These are phyloP conservation scores for Gorgonomyces haynaldii DNA, from an alignment of 192 early-diverging fungal species.

Conservation along the genomic window DNA sequence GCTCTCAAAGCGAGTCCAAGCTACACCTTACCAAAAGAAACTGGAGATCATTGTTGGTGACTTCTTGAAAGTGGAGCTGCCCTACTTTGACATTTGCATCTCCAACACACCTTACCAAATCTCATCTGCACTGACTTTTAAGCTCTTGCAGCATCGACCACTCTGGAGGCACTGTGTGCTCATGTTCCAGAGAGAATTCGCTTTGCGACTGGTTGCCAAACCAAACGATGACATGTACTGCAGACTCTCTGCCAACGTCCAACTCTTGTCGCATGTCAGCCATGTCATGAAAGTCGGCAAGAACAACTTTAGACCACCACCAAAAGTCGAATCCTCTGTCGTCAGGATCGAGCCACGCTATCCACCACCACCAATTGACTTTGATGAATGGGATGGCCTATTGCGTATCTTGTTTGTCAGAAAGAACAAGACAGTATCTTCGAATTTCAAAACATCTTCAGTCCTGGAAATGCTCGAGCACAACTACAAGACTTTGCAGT, in stretches of 20 bases:
- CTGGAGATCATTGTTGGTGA: constrained; percentile 96
- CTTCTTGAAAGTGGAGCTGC: constrained; percentile 91
- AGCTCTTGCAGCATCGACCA: constrained; percentile 89
- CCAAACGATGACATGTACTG: constrained; percentile 89
- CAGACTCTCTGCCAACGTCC: constrained; percentile 84
- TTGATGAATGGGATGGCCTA: constrained; percentile 95
- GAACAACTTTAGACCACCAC: constrained; percentile 97
- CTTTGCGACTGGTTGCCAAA: constrained; percentile 83
- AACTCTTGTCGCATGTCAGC: constrained; percentile 84
- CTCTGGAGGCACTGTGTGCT: constrained; percentile 80
- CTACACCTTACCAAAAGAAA: constrained; percentile 69
- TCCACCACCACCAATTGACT: constrained; percentile 89
- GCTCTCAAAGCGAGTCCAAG: constrained; percentile 91
- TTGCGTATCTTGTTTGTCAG: constrained; percentile 84
- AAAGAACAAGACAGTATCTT: constrained; percentile 86
- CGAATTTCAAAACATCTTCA: constrained; percentile 79
- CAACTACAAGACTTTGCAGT: constrained; percentile 91
- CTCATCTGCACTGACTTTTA: constrained; percentile 90
- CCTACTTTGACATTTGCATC: constrained; percentile 97
- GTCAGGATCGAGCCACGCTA: constrained; percentile 88
- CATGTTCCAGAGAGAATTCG: constrained; percentile 99
- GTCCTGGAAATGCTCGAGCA: constrained; percentile 85
- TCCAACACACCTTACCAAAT: constrained; percentile 98
- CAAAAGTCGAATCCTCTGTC: constrained; percentile 90
- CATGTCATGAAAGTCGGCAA: constrained; percentile 97